Evolutionary conservation across 768 basidiomycete genomes (phyloP), one percentile per base, ranked within the genome.

Genomic region (Rossbeevera mucosa): DNA sequence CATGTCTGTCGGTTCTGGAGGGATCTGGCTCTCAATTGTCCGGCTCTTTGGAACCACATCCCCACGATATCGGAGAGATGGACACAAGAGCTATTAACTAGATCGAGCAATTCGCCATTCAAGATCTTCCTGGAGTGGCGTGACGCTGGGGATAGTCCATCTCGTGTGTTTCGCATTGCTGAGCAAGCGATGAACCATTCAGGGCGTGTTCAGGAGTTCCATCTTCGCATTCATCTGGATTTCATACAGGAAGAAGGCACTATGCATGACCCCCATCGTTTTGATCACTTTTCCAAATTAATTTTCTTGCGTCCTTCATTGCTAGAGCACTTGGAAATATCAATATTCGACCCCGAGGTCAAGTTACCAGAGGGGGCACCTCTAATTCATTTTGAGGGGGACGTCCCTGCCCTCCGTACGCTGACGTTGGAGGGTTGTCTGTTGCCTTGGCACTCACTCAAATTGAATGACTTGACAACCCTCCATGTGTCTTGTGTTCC

Each of bases 401-500:
- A 5, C 13, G 38, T 28, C 9, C 42, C 53, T 3, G 40, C 33
- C 13, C 53, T 54, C 21, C 51, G 40, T 11, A 53, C 38, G 5
- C 30, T 54, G 11, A 16, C 24, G 5, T 21, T 54, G 16, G 1
- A 1, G 9, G 9, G n/a, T 18, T 20, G 38, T 40, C 26, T 20
- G 1, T 1, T 46, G 24, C 38, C 38, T 9, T 52, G 44, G 53
- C 16, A 47, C 21, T 33, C 30, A 2, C 18, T 55, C 24, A 21
- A 12, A 40, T 31, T 44, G 30, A 45, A 47, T 29, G 58, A 64
- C 40, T 67, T 78, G 14, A 70, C 67, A 7, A 61, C 64, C 46
- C 65, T 79, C 24, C 64, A 60, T 33, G 56, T 78, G 2, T 52
- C 63, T 16, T 22, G 62, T 31, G 42, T 69, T 4, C 50, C 65